Base-by-base conservation (phyloP, 805 yeast species). In the Metschnikowia cubensis region DNA sequence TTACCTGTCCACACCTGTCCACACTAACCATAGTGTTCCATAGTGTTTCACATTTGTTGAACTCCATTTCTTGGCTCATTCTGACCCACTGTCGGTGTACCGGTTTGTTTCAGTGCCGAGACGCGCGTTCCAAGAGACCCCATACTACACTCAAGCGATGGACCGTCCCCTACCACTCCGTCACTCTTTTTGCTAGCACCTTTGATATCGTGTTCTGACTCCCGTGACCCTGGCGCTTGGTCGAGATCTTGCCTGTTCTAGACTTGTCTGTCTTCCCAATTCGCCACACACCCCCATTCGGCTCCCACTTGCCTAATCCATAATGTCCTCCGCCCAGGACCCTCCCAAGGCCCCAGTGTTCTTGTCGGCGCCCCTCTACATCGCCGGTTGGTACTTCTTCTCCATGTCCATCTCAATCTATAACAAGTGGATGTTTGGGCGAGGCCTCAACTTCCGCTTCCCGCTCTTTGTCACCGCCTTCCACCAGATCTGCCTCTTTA, bases 341-440 rank as follows among this genome's bases (percentile, higher is more conserved):
- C 46, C 40, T 21, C 22, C 46, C 33, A 43, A 43, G 33, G 10
- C 46, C 13, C 10, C 32, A 25, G 7, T 20, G 35, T 20, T 44
- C 14, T 22, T 35, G 6, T 20, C 43, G 21, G 64, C 73, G 5
- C 43, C 53, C 4, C 36, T 63, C 14, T 74, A 69, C 56, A 73
- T 73, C 35, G 50, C 64, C 6, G 87, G 87, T 4, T 87, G 94
- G 95, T 87, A 85, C 58, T 50, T 76, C 15, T 84, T 85, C 51
- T 84, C 91, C 6, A 71, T 87, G 50, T 69, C 87, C 15, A 80
- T 87, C 17, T 84, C 91, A 7, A 67, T 88, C 31, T 94, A 92
- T 71, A 94, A 94, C 74, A 91, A 91, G 70, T 90, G 97, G 97
- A 92, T 92, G 97, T 94, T 92, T 71, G 91, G 92, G 36, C 75